Evolutionary conservation across 768 basidiomycete species (phyloP), one percentile per base, ranked within the genome.

Genomic region (Cystobasidium onofrii): DNA sequence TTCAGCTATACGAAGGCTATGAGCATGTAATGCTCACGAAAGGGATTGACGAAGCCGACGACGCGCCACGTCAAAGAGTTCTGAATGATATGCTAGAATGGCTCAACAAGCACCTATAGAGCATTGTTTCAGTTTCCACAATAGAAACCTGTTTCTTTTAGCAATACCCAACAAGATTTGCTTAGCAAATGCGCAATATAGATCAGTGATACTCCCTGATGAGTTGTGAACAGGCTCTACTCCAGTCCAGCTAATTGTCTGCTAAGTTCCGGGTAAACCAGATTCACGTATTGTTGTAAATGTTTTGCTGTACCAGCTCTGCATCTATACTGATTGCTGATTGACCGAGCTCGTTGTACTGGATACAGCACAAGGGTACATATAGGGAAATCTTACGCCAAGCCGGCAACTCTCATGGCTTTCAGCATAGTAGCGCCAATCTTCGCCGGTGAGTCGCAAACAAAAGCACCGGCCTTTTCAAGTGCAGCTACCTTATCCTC

Each of bases 401-500:
- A 55, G 15, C 69, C 69, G 33, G 69, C 69, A 6, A 60, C 69
- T 52, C 54, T 36, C 69, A 71, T 71, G 4, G 69, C 94, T 86
- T 92, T 88, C 76, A 93, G 85, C 87, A 99, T 92, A 79, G 90
- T 86, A 43, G 82, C 77, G 64, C 96, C 96, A 81, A 99, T 94
- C 84, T 94, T 89, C 0, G 96, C 94, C 13, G 96, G 96, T 81
- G 91, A 93, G 81, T 93, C 87, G 9, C 92, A 93, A 75, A 99
- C 94, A 77, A 94, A 85, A 33, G 86, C 96, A 74, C 96, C 96
- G 44, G 96, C 96, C 80, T 84, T 88, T 81, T 94, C 88, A 27
- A 99, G 85, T 39, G 92, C 91, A 67, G 85, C 86, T 52, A 97
- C 92, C 83, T 99, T 99, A 84, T 97, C 96, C 31, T 84, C 85